Conservation (phyloP, 441 rosid species). For the Erodium chrysanthum region DNA sequence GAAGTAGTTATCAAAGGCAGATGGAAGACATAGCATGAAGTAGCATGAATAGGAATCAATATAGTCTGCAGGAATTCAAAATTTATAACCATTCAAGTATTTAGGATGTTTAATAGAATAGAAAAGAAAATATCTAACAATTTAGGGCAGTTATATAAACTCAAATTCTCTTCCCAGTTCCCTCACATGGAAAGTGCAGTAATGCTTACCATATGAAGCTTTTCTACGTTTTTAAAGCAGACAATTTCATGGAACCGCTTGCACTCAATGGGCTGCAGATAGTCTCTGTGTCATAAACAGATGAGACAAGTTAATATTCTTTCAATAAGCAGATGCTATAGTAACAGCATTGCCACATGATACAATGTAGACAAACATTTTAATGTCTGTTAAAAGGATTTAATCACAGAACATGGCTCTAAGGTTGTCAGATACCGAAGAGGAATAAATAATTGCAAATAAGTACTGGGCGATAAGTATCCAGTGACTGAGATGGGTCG, state of each 20-base stretch:
- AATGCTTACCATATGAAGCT: conserved; percentile 62
- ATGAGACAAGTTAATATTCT: conserved; percentile 13
- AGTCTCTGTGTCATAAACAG: conserved; percentile 39
- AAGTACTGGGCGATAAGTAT: neutral
- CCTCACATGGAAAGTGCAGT: neutral
- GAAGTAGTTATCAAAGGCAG: neutral
- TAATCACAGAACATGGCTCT: conserved; percentile 1
- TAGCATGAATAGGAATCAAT: neutral
- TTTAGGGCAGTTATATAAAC: too few species aligned
- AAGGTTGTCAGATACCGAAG: neutral
- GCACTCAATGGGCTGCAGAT: conserved; percentile 72
- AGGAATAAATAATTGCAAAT: too few species aligned
- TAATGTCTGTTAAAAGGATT: neutral
- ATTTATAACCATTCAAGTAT: neutral
- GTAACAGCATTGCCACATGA: conserved; percentile 14
- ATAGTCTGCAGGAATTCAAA: neutral
- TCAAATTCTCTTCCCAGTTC: too few species aligned
- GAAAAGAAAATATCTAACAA: too few species aligned
- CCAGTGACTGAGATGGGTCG: neutral
- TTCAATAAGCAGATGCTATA: conserved; percentile 3
- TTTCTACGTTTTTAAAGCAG: conserved; percentile 65
- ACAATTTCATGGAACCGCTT: conserved; percentile 57
- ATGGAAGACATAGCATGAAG: neutral
- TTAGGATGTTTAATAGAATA: too few species aligned
- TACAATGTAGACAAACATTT: neutral